phyloP scores from a whole-genome alignment of 352 stramenopile genomes.

The Phytophthora fragariae region DNA sequence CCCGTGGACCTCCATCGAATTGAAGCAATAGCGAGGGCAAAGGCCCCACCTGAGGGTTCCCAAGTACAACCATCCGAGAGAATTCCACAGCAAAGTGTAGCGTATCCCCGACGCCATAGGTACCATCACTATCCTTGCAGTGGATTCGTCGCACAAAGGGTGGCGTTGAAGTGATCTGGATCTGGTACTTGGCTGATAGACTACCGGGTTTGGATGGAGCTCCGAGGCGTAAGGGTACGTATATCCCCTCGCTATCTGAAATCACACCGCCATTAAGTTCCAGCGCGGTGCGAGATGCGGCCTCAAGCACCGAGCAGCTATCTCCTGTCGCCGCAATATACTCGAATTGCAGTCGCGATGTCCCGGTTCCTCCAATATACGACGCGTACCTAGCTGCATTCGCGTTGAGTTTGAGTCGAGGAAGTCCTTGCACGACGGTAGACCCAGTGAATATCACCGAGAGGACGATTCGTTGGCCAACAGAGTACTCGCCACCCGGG shows the following conservation, averaged over 20 bases:
- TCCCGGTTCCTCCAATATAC: constrained; percentile 65
- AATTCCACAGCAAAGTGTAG: constrained; percentile 61
- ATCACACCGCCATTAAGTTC: constrained; percentile 66
- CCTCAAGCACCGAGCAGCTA: constrained; percentile 53
- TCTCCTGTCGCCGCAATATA: constrained; percentile 68
- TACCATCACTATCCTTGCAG: constrained; percentile 34
- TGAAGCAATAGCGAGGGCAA: constrained; percentile 46
- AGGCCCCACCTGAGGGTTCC: constrained; percentile 13
- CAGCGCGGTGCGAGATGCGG: constrained; percentile 50
- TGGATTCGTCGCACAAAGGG: constrained; percentile 55
- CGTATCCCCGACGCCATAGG: constrained; percentile 60
- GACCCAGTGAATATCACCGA: constrained; percentile 55
- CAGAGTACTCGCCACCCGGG: constrained; percentile 56
- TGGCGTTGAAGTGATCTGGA: constrained; percentile 54
- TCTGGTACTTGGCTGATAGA: constrained; percentile 52
- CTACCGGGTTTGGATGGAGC: constrained; percentile 39
- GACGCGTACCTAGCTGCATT: constrained; percentile 49
- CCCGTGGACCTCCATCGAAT: constrained; percentile 36
- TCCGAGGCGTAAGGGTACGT: constrained; percentile 59
- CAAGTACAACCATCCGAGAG: constrained; percentile 42
- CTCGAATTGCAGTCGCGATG: constrained; percentile 51
- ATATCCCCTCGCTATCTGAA: constrained; percentile 47
- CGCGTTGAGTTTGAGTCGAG: constrained; percentile 58
- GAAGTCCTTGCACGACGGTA: constrained; percentile 61
- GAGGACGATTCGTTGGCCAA: constrained; percentile 65